phyloP scores from a whole-genome alignment of 257 asterid genomes.

The Solanum stenotomum region DNA sequence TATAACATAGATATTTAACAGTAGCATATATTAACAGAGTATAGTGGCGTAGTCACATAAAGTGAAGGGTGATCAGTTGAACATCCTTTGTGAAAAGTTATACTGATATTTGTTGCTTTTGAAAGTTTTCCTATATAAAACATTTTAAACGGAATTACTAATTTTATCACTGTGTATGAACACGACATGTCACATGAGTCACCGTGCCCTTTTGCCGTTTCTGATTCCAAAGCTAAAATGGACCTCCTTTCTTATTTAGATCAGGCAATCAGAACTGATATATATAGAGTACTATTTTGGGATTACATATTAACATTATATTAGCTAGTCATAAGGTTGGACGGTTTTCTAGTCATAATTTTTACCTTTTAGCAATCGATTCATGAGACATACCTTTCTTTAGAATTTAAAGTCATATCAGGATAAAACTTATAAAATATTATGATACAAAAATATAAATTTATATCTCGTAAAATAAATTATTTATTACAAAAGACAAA shows the following conservation, averaged over 20 bases:
- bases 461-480: background rate
- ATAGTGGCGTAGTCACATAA: too few relatives aligned
- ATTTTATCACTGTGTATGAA: fast-evolving
- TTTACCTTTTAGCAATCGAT: background rate
- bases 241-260: background rate
- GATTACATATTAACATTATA: background rate
- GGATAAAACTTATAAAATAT: background rate
- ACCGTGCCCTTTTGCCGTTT: background rate
- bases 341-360: background rate
- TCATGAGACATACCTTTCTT: background rate
- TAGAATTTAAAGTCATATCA: background rate
- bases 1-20: background rate
- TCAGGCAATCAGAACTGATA: background rate
- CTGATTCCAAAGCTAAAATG: background rate
- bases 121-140: too few relatives aligned
- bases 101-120: too few relatives aligned
- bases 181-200: background rate
- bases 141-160: fast-evolving
- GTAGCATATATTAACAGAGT: background rate
- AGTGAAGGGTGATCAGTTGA: background rate
- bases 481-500: too few relatives aligned
- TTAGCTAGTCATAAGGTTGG: background rate
- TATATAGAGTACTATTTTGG: background rate
- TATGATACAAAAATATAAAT: background rate
- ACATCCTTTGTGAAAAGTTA: fast-evolving